Percentiles rank a stretch among this genome's conserved stretches.
Evolutionary conservation across 371 early-diverging fungal species (phyloP).

Genomic region (Circinella minor): DNA sequence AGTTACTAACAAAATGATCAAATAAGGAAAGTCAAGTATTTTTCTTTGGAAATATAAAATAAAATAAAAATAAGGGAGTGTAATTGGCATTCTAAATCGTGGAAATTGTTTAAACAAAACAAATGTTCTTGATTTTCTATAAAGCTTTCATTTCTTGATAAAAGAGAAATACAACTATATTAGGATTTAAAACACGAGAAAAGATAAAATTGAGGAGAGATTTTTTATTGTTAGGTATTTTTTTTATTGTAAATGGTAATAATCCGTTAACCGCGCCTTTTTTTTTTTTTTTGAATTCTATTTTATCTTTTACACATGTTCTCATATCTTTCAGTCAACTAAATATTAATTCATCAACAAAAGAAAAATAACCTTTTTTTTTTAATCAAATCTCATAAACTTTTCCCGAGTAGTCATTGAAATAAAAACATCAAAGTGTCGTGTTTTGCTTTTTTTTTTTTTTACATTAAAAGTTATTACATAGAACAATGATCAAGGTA

Average conservation of each 20-base stretch:
- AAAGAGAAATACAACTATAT: constrained; percentile 2
- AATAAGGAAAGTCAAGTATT: background rate
- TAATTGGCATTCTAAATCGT: no score
- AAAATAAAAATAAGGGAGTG: background rate
- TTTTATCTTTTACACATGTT: no score
- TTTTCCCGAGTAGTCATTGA: no score
- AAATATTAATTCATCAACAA: no score
- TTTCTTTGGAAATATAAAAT: background rate
- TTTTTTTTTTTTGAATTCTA: no score
- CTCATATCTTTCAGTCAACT: no score
- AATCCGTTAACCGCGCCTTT: background rate
- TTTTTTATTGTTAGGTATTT: background rate
- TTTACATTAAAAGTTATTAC: no score
- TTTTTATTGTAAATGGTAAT: constrained; percentile 1
- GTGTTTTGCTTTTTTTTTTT: no score
- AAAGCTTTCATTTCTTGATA: background rate
- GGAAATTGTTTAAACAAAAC: background rate
- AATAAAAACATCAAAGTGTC: no score
- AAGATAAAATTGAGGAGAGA: background rate
- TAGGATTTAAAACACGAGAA: constrained; percentile 12
- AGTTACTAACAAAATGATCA: background rate
- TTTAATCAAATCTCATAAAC: no score
- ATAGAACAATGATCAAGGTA: no score
- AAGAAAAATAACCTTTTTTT: no score
- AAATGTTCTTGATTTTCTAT: constrained; percentile 16